Percentiles rank a stretch among this genome's conserved stretches.
These are phyloP conservation scores for Apiotrichum gracile DNA, from an alignment of 1,284 basidiomycete species.

Conservation along the genomic window DNA sequence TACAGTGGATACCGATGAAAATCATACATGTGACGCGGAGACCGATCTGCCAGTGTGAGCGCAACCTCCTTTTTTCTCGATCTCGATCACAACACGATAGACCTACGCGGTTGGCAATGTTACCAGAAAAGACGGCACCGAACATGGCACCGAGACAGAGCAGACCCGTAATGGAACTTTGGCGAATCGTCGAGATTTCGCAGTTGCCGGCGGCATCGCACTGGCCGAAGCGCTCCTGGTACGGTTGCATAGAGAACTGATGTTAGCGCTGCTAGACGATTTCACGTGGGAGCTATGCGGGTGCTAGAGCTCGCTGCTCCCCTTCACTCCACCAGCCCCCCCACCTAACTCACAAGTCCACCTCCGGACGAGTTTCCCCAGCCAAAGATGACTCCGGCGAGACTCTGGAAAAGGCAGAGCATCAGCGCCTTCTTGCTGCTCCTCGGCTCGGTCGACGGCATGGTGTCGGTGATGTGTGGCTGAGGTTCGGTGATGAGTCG, in stretches of 20 bases:
- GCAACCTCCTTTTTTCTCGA: no score
- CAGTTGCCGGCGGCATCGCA: slow-evolving; percentile 21
- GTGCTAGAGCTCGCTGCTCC: no score
- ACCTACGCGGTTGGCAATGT: slow-evolving; percentile 31
- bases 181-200: slow-evolving; percentile 31
- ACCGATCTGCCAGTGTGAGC: slow-evolving; percentile 32
- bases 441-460: no score
- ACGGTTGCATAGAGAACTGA: slow-evolving; percentile 28
- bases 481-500: no score
- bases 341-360: slow-evolving; percentile 32
- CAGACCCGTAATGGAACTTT: slow-evolving; percentile 43
- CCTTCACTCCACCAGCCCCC: no score
- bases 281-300: no score
- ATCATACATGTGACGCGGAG: slow-evolving; percentile 40
- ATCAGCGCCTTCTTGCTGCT: slow-evolving; percentile 16
- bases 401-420: slow-evolving; percentile 39
- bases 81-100: background rate
- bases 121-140: slow-evolving; percentile 41
- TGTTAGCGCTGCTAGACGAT: background rate
- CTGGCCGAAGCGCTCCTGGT: slow-evolving; percentile 25
- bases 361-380: slow-evolving; percentile 38
- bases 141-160: slow-evolving; percentile 43
- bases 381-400: slow-evolving; percentile 39
- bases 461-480: no score
- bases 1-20: slow-evolving; percentile 44